phyloP scores from a whole-genome alignment of 1,139 yeast species.

The Magnusiomyces sp. region DNA sequence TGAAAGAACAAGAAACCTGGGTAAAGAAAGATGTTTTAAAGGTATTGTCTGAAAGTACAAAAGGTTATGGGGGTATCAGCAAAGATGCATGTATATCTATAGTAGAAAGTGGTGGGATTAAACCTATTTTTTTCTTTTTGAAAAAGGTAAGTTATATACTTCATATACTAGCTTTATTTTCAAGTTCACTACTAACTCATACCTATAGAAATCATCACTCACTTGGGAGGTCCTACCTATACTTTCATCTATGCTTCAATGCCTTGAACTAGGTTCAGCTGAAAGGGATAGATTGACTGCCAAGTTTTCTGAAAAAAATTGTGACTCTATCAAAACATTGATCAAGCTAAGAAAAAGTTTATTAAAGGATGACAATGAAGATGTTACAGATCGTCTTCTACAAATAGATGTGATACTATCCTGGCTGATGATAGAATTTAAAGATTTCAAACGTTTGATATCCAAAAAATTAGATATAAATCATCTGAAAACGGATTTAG shows the following conservation, averaged over 20 bases:
- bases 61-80: conserved; percentile 16
- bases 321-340: background rate
- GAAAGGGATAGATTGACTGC: conserved; percentile 25
- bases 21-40: conserved; percentile 21
- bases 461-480: background rate
- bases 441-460: conserved; percentile 9
- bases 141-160: conserved; percentile 5
- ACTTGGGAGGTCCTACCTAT: conserved; percentile 20
- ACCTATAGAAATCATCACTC: background rate
- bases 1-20: conserved; percentile 10
- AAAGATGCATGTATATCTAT: conserved; percentile 20
- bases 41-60: conserved; percentile 22
- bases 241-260: conserved; percentile 23
- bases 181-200: background rate
- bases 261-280: conserved; percentile 26
- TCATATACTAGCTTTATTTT: conserved; percentile 2
- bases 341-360: conserved; percentile 16
- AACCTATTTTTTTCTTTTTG: conserved; percentile 19
- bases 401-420: conserved; percentile 23
- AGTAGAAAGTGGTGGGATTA: conserved; percentile 27
- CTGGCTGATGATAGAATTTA: conserved; percentile 28
- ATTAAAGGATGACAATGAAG: conserved; percentile 16
- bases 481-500: conserved; percentile 2
- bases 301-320: conserved; percentile 24
- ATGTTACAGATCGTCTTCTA: conserved; percentile 22